A percentile compares a stretch with the other conserved stretches of the same genome.
These are phyloP conservation scores for Cladochytrium replicatum DNA, from an alignment of 192 early-diverging fungal species.

Conservation along the genomic window DNA sequence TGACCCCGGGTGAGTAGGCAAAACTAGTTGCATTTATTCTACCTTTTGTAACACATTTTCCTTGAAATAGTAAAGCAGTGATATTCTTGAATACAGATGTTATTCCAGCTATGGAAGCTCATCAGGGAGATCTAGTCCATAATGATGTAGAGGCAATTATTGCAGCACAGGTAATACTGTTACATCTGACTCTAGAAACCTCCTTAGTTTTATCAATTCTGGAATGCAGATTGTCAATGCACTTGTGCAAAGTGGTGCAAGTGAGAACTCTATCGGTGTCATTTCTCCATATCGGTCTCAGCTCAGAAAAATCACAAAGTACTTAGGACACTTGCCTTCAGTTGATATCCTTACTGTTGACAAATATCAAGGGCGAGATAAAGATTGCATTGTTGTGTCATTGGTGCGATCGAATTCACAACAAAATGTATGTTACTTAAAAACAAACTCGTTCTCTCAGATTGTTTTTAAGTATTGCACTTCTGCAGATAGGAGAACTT, in stretches of 20 bases:
- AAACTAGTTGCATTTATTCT: background rate
- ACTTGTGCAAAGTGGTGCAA: conserved; percentile 55
- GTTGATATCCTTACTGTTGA: conserved; percentile 85
- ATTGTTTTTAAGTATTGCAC: background rate
- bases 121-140: conserved; percentile 44
- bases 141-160: conserved; percentile 64
- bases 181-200: background rate
- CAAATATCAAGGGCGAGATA: conserved; percentile 89
- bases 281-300: conserved; percentile 72
- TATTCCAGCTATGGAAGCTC: conserved; percentile 51
- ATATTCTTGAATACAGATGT: conserved; percentile 76
- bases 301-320: conserved; percentile 31
- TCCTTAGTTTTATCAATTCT: background rate
- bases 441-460: background rate
- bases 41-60: background rate
- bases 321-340: conserved; percentile 17
- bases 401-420: conserved; percentile 72
- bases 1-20: conserved; percentile 39
- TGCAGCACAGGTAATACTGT: conserved; percentile 22
- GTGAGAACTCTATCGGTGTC: conserved; percentile 58
- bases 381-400: conserved; percentile 81
- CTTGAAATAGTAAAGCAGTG: conserved; percentile 23
- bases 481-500: conserved; percentile 63
- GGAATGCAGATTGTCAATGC: conserved; percentile 38
- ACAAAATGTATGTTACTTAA: conserved; percentile 37